Conservation (phyloP, 1,139 yeast genomes). For the Yamadazyma friedrichii region DNA sequence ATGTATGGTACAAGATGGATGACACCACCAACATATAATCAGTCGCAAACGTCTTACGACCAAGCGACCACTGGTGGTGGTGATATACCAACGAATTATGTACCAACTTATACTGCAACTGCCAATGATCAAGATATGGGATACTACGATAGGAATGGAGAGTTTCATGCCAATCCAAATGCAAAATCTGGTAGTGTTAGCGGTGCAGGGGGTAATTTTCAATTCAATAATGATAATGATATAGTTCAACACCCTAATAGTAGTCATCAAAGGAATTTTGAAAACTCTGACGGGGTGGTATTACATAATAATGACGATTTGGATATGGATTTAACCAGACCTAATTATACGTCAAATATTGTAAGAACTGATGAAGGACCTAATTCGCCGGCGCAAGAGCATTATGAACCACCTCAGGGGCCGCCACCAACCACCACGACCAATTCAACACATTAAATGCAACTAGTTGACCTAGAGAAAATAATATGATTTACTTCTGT, state of each 20-base stretch:
- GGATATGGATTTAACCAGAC: slow-evolving; percentile 9
- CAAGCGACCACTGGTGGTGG: slow-evolving; percentile 37
- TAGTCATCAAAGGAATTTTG: slow-evolving; percentile 20
- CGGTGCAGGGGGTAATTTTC: slow-evolving; percentile 7
- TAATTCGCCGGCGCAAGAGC: no score
- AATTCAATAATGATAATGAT: slow-evolving; percentile 8
- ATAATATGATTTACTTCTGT: no score
- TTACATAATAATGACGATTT: slow-evolving; percentile 8
- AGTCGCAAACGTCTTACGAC: slow-evolving; percentile 63
- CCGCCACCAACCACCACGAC: no score
- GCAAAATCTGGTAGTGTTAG: slow-evolving; percentile 19
- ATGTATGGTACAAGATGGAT: slow-evolving; percentile 86
- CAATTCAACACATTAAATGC: no score
- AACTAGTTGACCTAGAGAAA: no score
- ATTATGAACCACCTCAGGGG: no score
- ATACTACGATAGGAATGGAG: slow-evolving; percentile 71
- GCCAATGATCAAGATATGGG: slow-evolving; percentile 77
- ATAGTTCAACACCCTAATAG: slow-evolving; percentile 17
- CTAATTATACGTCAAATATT: slow-evolving; percentile 1
- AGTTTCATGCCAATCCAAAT: slow-evolving; percentile 40
- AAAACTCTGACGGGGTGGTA: slow-evolving; percentile 14
- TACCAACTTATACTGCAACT: slow-evolving; percentile 66
- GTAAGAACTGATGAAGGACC: no score
- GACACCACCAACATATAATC: slow-evolving; percentile 85
- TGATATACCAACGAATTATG: slow-evolving; percentile 40